A percentile compares a stretch with the other conserved stretches of the same genome.
phyloP scores from a whole-genome alignment of 202 grass and related monocot genomes.

The Eragrostis tef region DNA sequence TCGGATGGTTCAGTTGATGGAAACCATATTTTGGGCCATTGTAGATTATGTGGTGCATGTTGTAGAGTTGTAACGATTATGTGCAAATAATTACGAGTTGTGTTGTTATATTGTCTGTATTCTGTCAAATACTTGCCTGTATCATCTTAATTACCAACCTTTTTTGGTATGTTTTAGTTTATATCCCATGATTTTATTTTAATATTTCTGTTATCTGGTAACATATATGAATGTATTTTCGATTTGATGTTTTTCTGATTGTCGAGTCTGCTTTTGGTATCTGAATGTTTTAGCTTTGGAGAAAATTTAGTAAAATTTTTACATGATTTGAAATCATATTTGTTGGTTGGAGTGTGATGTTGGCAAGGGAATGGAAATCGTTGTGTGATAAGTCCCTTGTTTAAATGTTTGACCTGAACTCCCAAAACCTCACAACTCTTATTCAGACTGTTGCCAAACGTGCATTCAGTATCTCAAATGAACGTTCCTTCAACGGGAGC shows the following conservation, averaged over 20 bases:
- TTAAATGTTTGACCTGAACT: too few relatives aligned
- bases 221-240: neutral
- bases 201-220: neutral
- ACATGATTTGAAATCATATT: too few relatives aligned
- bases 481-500: too few relatives aligned
- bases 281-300: neutral
- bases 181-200: neutral
- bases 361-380: too few relatives aligned
- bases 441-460: neutral
- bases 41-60: neutral
- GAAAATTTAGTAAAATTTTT: too few relatives aligned
- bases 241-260: neutral
- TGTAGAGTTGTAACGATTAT: slow-evolving; percentile 32
- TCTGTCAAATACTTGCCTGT: neutral
- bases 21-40: slow-evolving; percentile 39
- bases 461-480: neutral
- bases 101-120: neutral
- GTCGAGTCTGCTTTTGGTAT: neutral
- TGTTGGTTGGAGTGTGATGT: too few relatives aligned
- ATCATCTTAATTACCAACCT: neutral
- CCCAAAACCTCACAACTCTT: too few relatives aligned
- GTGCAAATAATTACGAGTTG: slow-evolving; percentile 24
- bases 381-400: too few relatives aligned
- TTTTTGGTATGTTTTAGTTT: neutral
- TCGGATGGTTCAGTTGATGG: neutral